Evolutionary conservation across 192 early-diverging fungal species (phyloP).

Genomic region (Umbelopsis ramanniana): DNA sequence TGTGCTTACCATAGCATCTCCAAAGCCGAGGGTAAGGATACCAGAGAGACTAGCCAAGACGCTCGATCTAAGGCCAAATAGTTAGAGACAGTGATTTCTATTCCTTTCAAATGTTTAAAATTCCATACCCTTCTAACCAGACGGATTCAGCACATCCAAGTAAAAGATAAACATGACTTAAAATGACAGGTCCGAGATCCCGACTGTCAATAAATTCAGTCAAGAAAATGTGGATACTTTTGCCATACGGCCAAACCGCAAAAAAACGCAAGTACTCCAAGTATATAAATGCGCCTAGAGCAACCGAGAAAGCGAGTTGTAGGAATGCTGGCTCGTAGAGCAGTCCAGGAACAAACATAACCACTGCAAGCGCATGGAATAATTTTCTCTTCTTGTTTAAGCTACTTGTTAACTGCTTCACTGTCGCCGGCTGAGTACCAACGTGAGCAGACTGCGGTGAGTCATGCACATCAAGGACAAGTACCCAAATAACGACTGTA

Average conservation of each 20-base stretch:
- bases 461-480: conserved; percentile 32
- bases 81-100: not conserved
- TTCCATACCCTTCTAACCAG: conserved; percentile 74
- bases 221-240: conserved; percentile 72
- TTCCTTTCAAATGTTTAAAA: not conserved
- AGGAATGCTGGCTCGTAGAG: conserved; percentile 75
- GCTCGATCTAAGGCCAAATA: conserved; percentile 34
- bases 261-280: conserved; percentile 83
- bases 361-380: conserved; percentile 80
- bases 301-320: conserved; percentile 81
- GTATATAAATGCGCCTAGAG: conserved; percentile 70
- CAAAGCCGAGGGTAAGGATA: conserved; percentile 87
- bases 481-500: conserved; percentile 49
- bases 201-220: conserved; percentile 82
- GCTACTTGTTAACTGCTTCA: conserved; percentile 39
- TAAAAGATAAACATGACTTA: conserved; percentile 90
- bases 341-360: conserved; percentile 87
- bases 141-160: conserved; percentile 90
- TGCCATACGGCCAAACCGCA: conserved; percentile 68
- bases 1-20: conserved; percentile 74
- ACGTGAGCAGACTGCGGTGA: not conserved
- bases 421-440: not conserved
- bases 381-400: conserved; percentile 83
- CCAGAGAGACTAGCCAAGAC: conserved; percentile 68
- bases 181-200: conserved; percentile 81